Percentiles rank a stretch among this genome's conserved stretches.
Conservation (phyloP, 2,329 filamentous ascomycete genomes). For the Aspergillus sp. region DNA sequence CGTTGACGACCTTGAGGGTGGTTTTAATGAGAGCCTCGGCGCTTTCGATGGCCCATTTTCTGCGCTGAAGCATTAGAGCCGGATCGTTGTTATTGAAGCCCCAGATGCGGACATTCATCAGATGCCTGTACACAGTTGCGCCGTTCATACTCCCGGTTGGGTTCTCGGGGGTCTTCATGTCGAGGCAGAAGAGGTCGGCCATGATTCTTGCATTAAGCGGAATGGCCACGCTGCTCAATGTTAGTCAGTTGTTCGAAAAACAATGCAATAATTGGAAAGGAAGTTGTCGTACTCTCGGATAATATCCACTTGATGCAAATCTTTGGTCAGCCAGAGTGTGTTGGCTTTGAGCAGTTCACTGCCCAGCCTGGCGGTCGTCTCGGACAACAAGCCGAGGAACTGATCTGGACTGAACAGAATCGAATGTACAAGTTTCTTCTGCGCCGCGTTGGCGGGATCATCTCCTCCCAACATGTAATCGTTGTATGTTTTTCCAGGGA, state of each 20-base stretch:
- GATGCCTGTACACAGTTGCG: conserved; percentile 52
- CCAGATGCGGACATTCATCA: conserved; percentile 47
- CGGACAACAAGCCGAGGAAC: conserved; percentile 17
- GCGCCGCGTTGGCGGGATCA: conserved; percentile 12
- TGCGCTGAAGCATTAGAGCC: conserved; percentile 47
- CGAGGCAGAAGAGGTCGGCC: conserved; percentile 23
- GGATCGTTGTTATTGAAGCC: conserved; percentile 50
- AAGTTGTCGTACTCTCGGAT: conserved; percentile 15
- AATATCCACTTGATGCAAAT: conserved; percentile 24
- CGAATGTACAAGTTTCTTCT: conserved; percentile 17
- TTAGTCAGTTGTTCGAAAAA: too few species aligned
- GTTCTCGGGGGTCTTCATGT: conserved; percentile 26
- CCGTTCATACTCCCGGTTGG: conserved; percentile 42
- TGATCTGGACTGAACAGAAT: conserved; percentile 17
- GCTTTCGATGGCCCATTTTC: conserved; percentile 43
- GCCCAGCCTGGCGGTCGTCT: conserved; percentile 11
- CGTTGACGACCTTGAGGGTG: conserved; percentile 37
- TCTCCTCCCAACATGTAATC: conserved; percentile 21
- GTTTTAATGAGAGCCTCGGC: conserved; percentile 37
- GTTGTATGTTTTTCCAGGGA: conserved; percentile 16
- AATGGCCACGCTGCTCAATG: conserved; percentile 16
- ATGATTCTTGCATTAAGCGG: conserved; percentile 24
- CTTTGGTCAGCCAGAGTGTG: conserved; percentile 15
- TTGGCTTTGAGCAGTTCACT: conserved; percentile 21
- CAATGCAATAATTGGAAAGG: too few species aligned